A percentile compares a stretch with the other conserved stretches of the same genome.
Conservation (phyloP, 352 stramenopile genomes). For the Phytopythium vexans region DNA sequence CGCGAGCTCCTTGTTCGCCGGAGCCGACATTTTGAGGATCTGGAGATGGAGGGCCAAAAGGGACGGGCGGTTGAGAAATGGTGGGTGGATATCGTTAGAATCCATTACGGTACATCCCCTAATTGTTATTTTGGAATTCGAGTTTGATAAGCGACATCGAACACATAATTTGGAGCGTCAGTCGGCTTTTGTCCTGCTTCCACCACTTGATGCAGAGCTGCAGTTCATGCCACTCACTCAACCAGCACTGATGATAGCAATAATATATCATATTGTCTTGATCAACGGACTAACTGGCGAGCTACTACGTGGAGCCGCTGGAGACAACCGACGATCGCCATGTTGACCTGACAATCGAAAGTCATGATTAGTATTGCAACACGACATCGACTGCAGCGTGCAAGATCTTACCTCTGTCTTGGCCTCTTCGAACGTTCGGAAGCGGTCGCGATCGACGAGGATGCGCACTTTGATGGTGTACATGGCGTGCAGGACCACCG, state of each 20-base stretch:
- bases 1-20: background rate
- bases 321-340: slow-evolving; percentile 56
- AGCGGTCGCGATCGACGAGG: slow-evolving; percentile 45
- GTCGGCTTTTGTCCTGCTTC: no score
- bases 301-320: slow-evolving; percentile 37
- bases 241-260: no score
- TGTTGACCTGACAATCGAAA: slow-evolving; percentile 46
- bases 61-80: no score
- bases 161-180: no score
- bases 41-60: no score
- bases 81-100: no score
- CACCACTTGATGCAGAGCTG: no score
- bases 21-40: background rate
- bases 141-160: no score
- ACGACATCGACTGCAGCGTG: no score
- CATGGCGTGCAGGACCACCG: slow-evolving; percentile 49
- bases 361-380: background rate
- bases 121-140: no score
- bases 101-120: no score
- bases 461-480: slow-evolving; percentile 63
- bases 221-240: no score
- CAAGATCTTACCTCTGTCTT: slow-evolving; percentile 54
- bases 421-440: slow-evolving; percentile 46
- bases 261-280: background rate
- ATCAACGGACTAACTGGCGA: slow-evolving; percentile 17